A percentile compares a stretch with the other conserved stretches of the same genome.
Conservation (phyloP, 1,139 yeast species). For the Tardiomyces blankii region DNA sequence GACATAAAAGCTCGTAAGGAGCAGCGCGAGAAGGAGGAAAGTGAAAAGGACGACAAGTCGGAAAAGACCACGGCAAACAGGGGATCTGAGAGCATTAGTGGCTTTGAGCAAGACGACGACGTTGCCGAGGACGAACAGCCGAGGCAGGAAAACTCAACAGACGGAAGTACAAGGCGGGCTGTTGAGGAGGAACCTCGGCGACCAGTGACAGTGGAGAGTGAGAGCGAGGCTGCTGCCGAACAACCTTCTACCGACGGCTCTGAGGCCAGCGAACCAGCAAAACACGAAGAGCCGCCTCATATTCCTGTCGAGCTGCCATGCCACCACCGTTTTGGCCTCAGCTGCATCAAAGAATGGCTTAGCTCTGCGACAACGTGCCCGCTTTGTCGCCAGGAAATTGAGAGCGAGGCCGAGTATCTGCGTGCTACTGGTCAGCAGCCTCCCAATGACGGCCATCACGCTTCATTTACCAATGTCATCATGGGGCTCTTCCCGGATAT, state of each 20-base stretch:
- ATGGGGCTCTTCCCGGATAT: neutral
- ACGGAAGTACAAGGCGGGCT: no score
- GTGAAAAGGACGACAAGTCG: neutral
- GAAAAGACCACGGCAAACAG: neutral
- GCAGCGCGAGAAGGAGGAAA: no score
- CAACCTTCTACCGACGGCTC: no score
- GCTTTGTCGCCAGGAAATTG: constrained; percentile 54
- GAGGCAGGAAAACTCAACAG: no score
- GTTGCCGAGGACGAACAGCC: no score
- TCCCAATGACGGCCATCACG: neutral
- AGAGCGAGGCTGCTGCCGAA: no score
- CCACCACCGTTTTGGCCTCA: constrained; percentile 64
- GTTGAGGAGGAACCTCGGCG: no score
- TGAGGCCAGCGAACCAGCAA: neutral
- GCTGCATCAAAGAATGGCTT: constrained; percentile 71
- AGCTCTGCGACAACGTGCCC: constrained; percentile 64
- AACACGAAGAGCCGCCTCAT: constrained; percentile 28
- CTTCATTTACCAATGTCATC: neutral
- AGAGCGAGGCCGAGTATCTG: constrained; percentile 20
- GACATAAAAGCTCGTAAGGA: no score
- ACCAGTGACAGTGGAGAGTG: no score
- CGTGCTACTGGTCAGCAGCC: constrained; percentile 14
- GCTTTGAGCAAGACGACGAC: neutral
- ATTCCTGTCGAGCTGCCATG: constrained; percentile 69
- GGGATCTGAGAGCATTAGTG: neutral